These are phyloP conservation scores for Sonneratia alba DNA, from an alignment of 345 rosid genomes.

Conservation along the genomic window DNA sequence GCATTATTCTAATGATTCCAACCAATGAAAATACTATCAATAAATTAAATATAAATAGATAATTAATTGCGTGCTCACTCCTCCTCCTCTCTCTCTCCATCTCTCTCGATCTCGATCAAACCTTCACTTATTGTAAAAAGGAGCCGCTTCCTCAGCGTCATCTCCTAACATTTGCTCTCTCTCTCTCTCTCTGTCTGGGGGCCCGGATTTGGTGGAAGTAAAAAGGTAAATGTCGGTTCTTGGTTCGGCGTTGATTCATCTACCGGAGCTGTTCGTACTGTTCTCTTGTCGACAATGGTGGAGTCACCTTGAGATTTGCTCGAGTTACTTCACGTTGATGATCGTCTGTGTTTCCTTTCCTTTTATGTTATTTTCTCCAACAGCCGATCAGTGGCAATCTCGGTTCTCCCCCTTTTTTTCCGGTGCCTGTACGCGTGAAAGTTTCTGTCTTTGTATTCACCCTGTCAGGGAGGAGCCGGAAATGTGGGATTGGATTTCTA, in stretches of 20 bases:
- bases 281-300: neutral
- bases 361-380: neutral
- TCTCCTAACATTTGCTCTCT: neutral
- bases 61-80: neutral
- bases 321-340: neutral
- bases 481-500: neutral
- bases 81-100: neutral
- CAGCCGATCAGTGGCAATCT: neutral
- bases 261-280: neutral
- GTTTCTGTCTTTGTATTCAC: neutral
- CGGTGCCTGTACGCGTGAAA: neutral
- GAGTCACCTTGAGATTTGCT: neutral
- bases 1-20: neutral
- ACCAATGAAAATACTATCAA: neutral
- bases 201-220: neutral
- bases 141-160: neutral
- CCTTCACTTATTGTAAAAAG: neutral
- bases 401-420: neutral
- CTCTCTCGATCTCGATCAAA: neutral
- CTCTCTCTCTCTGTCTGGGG: neutral
- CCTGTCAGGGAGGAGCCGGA: neutral
- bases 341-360: neutral
- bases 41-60: neutral
- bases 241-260: neutral
- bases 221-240: neutral